Evolutionary conservation across 2,329 filamentous ascomycete genomes (phyloP).

Genomic region (Cladophialophora chaetospira): DNA sequence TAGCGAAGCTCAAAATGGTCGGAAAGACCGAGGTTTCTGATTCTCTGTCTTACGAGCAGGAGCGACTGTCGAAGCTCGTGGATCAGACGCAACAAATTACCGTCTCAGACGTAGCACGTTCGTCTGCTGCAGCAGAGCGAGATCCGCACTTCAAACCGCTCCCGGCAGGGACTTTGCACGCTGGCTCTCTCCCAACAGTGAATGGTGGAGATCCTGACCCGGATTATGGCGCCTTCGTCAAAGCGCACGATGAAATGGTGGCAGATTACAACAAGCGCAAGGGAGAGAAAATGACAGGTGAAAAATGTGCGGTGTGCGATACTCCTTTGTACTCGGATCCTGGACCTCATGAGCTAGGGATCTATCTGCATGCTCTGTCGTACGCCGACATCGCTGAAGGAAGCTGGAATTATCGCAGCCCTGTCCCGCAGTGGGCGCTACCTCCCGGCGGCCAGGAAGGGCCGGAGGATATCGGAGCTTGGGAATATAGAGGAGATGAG

Average conservation of each 20-base stretch:
- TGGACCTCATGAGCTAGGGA: constrained; percentile 81
- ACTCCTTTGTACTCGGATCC: constrained; percentile 94
- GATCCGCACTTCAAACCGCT: constrained; percentile 25
- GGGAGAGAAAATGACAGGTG: constrained; percentile 89
- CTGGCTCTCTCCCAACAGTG: constrained; percentile 16
- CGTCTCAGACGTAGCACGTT: constrained; percentile 18
- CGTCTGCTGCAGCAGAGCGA: background rate
- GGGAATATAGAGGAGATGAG: constrained; percentile 42
- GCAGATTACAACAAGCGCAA: constrained; percentile 86
- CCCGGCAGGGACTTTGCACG: constrained; percentile 39
- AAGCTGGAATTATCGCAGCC: constrained; percentile 83
- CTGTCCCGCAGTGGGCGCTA: constrained; percentile 81
- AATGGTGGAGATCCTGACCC: constrained; percentile 23
- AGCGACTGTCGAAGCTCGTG: constrained; percentile 23
- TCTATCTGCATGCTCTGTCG: constrained; percentile 89
- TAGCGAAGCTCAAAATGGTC: constrained; percentile 82
- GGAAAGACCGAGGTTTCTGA: constrained; percentile 91
- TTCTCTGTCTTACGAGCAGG: constrained; percentile 77
- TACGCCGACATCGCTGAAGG: constrained; percentile 79
- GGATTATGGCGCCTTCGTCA: constrained; percentile 27
- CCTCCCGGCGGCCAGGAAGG: constrained; percentile 74
- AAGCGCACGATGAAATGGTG: constrained; percentile 74
- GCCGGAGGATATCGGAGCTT: constrained; percentile 64
- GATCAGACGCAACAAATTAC: constrained; percentile 34
- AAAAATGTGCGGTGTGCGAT: constrained; percentile 76